These are phyloP conservation scores for Tuber microsphaerosporum DNA, from an alignment of 495 filamentous ascomycete genomes.

Conservation along the genomic window DNA sequence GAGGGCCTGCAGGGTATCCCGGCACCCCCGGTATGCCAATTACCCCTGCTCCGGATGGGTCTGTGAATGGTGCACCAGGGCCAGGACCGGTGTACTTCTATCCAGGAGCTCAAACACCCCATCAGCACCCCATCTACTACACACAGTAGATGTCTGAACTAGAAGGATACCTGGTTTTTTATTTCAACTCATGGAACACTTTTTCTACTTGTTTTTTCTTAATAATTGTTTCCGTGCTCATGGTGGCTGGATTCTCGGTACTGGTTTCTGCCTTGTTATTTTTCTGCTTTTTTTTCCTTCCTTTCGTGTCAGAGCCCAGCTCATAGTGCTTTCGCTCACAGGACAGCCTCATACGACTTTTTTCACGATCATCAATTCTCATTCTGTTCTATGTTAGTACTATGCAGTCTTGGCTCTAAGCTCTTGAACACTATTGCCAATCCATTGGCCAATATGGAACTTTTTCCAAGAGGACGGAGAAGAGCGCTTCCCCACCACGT, in stretches of 20 bases:
- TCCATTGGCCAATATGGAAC: not conserved
- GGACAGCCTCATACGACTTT: not conserved
- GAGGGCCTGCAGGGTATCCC: conserved; percentile 49
- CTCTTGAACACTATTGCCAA: not conserved
- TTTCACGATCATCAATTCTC: not conserved
- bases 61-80: conserved; percentile 49
- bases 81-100: conserved; percentile 69
- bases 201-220: conserved; percentile 6
- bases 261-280: conserved; percentile 15
- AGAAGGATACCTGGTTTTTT: not conserved
- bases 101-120: conserved; percentile 49
- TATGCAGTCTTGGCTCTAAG: not conserved
- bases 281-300: conserved; percentile 13
- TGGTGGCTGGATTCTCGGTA: not conserved
- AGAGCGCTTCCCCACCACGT: not conserved
- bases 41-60: conserved; percentile 48
- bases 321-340: not conserved
- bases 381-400: not conserved
- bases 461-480: not conserved
- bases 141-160: conserved; percentile 46
- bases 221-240: conserved; percentile 12
- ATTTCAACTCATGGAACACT: conserved; percentile 1
- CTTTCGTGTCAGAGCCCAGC: conserved; percentile 16
- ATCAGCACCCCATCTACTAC: conserved; percentile 60
- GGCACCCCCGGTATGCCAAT: conserved; percentile 50